Evolutionary conservation across 176 grass and related monocot species (phyloP).

Genomic region (Tillandsia fasciculata): DNA sequence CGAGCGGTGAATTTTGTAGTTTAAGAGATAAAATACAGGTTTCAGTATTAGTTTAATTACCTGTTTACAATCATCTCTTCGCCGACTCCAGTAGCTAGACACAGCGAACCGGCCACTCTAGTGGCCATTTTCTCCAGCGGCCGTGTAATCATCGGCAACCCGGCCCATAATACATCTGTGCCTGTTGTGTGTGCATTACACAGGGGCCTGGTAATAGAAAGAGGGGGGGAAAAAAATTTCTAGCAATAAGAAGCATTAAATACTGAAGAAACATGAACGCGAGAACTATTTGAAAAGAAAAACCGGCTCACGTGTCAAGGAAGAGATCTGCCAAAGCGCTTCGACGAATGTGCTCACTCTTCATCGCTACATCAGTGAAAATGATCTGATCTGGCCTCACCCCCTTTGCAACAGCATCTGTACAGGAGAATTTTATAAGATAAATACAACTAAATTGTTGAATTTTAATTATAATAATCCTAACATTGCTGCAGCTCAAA

Average conservation of each 20-base stretch:
- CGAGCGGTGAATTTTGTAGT: no score
- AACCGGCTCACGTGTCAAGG: constrained; percentile 61
- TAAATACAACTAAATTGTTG: neutral
- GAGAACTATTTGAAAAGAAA: constrained; percentile 10
- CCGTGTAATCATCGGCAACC: constrained; percentile 77
- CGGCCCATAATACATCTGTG: constrained; percentile 82
- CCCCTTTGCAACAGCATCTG: constrained; percentile 76
- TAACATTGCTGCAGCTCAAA: no score
- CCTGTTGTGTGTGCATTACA: constrained; percentile 92
- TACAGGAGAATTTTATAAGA: neutral
- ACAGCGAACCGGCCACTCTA: constrained; percentile 82
- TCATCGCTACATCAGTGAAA: constrained; percentile 90
- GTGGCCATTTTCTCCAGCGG: constrained; percentile 94
- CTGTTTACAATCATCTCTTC: constrained; percentile 79
- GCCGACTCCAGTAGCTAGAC: constrained; percentile 55
- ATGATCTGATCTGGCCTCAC: constrained; percentile 70
- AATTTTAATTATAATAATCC: neutral
- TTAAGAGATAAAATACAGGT: no score
- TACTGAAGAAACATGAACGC: neutral
- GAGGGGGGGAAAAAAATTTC: no score
- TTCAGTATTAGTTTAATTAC: constrained; percentile 10
- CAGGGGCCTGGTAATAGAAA: constrained; percentile 38
- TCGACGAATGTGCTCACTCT: constrained; percentile 79
- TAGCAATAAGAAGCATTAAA: neutral
- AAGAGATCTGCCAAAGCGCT: constrained; percentile 83